Base-by-base conservation (phyloP, 1,284 basidiomycete genomes). In the Mycena citricolor region DNA sequence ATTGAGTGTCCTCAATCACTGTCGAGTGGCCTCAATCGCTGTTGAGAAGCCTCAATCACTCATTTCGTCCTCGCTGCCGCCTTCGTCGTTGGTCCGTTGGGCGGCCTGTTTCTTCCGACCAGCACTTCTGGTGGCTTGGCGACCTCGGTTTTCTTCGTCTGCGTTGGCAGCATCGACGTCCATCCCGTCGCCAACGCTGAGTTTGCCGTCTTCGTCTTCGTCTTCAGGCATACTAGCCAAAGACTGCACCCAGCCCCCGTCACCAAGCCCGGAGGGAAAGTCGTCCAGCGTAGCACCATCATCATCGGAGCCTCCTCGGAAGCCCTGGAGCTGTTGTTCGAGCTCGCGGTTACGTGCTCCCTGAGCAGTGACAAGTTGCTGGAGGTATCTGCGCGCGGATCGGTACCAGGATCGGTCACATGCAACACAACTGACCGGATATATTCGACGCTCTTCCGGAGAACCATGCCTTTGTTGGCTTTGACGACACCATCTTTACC, bases 381-480 rank as follows among this genome's bases (percentile, higher is more conserved):
- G 89, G 5, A 92, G 76, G 61, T 90, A 90, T 47, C 81, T 81
- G 57, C n/a, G n/a, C n/a, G n/a, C n/a, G n/a, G n/a, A n/a, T n/a
- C n/a, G n/a, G n/a, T n/a, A n/a, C n/a, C 39, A 16, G 33, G 26
- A 11, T 16, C 10, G 10, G 5, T n/a, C n/a, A n/a, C n/a, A n/a
- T n/a, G n/a, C n/a, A n/a, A n/a, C n/a, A n/a, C n/a, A n/a, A 64
- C 73, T 25, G 49, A 82, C 70, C 85, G 69, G 44, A 93, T 93
- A 59, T 93, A 93, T 58, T 92, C 90, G 23, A 93, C 90, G 46
- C 83, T 87, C 77, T 92, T 92, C 54, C 86, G 67, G 29, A 93
- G 65, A 40, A 93, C 90, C 79, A 92, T 88, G 29, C 90, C 90
- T 71, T 93, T 93, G 67, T 93, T 93, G 32, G 90, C 90, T 61